Evolutionary conservation across 768 basidiomycete genomes (phyloP), one percentile per base, ranked within the genome.

Genomic region (Macrolepiota dolichaula): DNA sequence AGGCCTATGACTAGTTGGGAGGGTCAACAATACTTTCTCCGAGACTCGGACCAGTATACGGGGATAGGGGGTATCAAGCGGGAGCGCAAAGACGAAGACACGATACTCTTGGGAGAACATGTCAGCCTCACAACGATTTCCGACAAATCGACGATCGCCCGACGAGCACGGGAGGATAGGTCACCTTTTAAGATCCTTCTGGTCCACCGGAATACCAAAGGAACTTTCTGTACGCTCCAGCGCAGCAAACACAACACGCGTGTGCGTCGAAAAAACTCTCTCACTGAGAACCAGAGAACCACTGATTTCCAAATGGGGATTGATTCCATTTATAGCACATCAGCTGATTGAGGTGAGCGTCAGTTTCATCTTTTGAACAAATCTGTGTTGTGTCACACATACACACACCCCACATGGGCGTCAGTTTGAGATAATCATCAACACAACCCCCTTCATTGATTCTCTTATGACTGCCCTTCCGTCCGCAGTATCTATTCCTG

Each of bases 401-500:
- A n/a, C 15, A 7, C 40, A 11, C 19, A 4, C 47, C 24, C 47
- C 24, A 49, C 47, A 49, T 15, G 22, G 15, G 46, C 56, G n/a
- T 15, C 50, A 2, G 47, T 36, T 51, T 47, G 25, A 29, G n/a
- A 38, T 32, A 25, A 40, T 38, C 38, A 38, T 27, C 17, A n/a
- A n/a, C n/a, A n/a, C n/a, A n/a, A n/a, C n/a, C 36, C 15, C 2
- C 47, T 49, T 7, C 19, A 49, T 24, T 10, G 25, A 49, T 10
- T n/a, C n/a, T 27, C 3, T 24, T 37, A 59, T 59, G 57, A 32
- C 57, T 9, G 40, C 57, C 0, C 36, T 24, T 22, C 37, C 19
- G n/a, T 15, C 54, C 9, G 24, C 56, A 27, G 19, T 59, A n/a
- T 32, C 56, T 24, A 69, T 89, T 10, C 89, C 91, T 0, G 65